These are phyloP conservation scores for Amorphotheca resinae DNA, from an alignment of 495 filamentous ascomycete genomes.

Conservation along the genomic window DNA sequence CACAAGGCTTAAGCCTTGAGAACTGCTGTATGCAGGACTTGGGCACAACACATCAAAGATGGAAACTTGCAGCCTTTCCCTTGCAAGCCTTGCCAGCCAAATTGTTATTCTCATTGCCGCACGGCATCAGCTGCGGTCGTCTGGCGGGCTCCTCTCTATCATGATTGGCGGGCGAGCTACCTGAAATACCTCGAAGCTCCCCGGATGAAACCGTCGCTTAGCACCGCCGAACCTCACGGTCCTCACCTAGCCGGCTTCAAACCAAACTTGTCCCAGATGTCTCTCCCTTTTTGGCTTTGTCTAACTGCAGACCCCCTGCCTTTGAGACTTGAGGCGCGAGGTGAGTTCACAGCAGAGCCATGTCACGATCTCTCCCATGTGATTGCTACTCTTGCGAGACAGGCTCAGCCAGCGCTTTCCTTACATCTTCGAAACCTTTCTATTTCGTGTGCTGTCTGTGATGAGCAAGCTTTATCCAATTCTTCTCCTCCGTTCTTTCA, in stretches of 20 bases:
- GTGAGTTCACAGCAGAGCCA: neutral
- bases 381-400: slow-evolving; percentile 2
- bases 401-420: slow-evolving; percentile 1
- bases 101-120: too few relatives aligned
- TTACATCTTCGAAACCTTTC: slow-evolving; percentile 1
- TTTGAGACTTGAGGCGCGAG: too few relatives aligned
- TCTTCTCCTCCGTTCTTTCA: slow-evolving; percentile 2
- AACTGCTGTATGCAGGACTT: too few relatives aligned
- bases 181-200: too few relatives aligned
- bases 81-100: too few relatives aligned
- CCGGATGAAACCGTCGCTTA: neutral
- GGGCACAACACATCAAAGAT: too few relatives aligned
- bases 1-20: too few relatives aligned
- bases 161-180: too few relatives aligned
- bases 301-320: neutral
- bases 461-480: slow-evolving; percentile 11
- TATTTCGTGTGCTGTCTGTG: slow-evolving; percentile 1
- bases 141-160: too few relatives aligned
- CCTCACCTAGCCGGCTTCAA: slow-evolving; percentile 1
- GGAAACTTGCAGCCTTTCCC: too few relatives aligned
- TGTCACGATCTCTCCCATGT: neutral
- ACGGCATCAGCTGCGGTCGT: too few relatives aligned
- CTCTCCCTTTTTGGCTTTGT: neutral
- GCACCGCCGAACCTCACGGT: too few relatives aligned
- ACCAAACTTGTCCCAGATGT: neutral